Evolutionary conservation across 2,329 filamentous ascomycete genomes (phyloP).

Genomic region (Calonectria leucothoes): DNA sequence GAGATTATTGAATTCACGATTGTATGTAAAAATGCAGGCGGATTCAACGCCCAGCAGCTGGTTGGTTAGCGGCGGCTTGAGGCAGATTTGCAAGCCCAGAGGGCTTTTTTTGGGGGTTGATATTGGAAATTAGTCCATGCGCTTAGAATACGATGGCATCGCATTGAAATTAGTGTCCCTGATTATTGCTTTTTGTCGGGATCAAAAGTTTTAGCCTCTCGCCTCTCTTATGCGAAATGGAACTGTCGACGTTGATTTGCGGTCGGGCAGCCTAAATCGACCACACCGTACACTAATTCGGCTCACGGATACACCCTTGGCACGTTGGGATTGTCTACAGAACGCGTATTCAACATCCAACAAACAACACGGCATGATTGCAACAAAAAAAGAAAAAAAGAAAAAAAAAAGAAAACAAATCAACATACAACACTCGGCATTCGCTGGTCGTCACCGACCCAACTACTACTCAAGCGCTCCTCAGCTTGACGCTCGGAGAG

Average conservation of each 20-base stretch:
- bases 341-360: not conserved
- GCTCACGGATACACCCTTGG: not conserved
- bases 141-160: not conserved
- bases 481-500: slow-evolving; percentile 16
- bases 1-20: slow-evolving; percentile 38
- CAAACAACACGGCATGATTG: not conserved
- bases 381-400: not conserved
- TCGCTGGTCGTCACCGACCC: slow-evolving; percentile 20
- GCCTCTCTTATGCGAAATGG: slow-evolving; percentile 3
- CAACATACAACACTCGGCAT: slow-evolving; percentile 20
- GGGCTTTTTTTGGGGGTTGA: not conserved
- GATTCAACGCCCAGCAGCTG: not conserved
- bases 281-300: not conserved
- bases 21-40: slow-evolving; percentile 20
- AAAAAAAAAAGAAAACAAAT: not conserved
- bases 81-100: not conserved
- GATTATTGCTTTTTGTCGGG: not conserved
- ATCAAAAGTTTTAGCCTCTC: not conserved
- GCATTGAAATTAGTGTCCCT: not conserved
- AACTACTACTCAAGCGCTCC: slow-evolving; percentile 19
- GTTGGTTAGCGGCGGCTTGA: not conserved
- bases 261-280: not conserved
- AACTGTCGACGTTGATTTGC: slow-evolving; percentile 7
- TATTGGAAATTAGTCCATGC: not conserved
- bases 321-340: not conserved